Percentiles rank a stretch among this genome's conserved stretches.
Evolutionary conservation across 2,329 filamentous ascomycete species (phyloP).

Genomic region (Stagonosporopsis vannaccii): DNA sequence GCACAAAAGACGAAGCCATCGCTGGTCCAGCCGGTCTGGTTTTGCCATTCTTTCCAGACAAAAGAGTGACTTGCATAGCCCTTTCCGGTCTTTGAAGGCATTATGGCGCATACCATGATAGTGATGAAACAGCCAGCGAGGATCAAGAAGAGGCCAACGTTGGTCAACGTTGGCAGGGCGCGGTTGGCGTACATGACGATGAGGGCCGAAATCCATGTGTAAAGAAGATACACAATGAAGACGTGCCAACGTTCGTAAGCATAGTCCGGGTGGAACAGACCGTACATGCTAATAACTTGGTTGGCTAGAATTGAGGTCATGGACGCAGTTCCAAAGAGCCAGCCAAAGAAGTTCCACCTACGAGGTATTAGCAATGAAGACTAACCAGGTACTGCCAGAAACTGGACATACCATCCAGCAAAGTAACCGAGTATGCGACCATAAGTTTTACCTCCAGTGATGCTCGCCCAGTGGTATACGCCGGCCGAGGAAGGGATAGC

Average conservation of each 20-base stretch:
- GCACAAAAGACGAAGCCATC: conserved; percentile 70
- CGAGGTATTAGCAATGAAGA: conserved; percentile 1
- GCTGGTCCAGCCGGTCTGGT: conserved; percentile 55
- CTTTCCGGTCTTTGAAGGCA: conserved; percentile 57
- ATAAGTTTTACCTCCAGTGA: conserved; percentile 57
- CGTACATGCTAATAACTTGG: conserved; percentile 58
- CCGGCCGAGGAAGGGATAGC: conserved; percentile 53
- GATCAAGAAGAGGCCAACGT: conserved; percentile 63
- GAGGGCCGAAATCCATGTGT: conserved; percentile 56
- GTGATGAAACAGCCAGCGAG: conserved; percentile 63
- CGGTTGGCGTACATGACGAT: conserved; percentile 63
- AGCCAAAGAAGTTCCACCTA: conserved; percentile 61
- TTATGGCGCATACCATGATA: conserved; percentile 63
- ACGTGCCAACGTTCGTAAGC: conserved; percentile 59
- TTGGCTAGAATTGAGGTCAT: conserved; percentile 56
- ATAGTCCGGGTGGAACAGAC: conserved; percentile 57
- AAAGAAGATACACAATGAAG: conserved; percentile 58
- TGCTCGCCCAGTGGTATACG: conserved; percentile 63
- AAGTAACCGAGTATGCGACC: conserved; percentile 59
- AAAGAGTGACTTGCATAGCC: conserved; percentile 52
- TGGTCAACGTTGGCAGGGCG: conserved; percentile 60
- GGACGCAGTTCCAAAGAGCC: conserved; percentile 56
- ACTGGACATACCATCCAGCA: conserved; percentile 53
- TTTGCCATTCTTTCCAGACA: conserved; percentile 57
- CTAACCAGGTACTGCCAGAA: too few species aligned